phyloP scores from a whole-genome alignment of 192 early-diverging fungal species.

The Backusella westeae region DNA sequence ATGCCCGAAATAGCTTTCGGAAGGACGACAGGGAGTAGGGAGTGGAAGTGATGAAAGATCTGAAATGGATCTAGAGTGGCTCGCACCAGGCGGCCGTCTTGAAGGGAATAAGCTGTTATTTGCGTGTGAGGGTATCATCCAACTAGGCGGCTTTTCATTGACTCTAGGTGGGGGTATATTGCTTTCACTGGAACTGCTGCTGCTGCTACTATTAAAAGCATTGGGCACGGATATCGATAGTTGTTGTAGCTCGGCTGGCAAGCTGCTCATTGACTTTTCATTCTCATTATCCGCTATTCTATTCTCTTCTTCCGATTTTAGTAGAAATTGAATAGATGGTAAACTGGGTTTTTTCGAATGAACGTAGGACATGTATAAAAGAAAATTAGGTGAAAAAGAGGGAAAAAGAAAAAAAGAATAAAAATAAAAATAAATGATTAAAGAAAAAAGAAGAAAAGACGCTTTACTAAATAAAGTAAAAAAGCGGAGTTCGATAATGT shows the following conservation, averaged over 20 bases:
- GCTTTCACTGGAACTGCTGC: not conserved
- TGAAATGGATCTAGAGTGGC: constrained; percentile 12
- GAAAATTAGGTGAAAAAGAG: not conserved
- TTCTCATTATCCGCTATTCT: not conserved
- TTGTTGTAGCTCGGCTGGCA: constrained; percentile 19
- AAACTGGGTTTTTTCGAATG: constrained; percentile 7
- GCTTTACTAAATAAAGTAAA: constrained; percentile 3
- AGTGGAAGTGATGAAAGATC: constrained; percentile 3
- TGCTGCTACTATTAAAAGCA: not conserved
- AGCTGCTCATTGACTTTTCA: not conserved
- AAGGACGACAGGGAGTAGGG: not conserved
- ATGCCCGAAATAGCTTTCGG: not conserved
- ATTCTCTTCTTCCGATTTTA: not conserved
- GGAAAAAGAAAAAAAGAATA: not conserved
- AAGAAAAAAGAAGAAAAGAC: not conserved
- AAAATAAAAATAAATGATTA: constrained; percentile 4
- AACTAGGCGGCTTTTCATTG: constrained; percentile 7
- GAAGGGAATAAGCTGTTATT: not conserved
- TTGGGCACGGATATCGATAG: constrained; percentile 8
- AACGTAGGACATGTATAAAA: not conserved
- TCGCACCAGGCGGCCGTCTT: constrained; percentile 18
- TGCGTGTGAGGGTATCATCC: not conserved
- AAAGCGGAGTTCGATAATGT: not conserved
- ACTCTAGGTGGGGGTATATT: not conserved
- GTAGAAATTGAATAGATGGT: constrained; percentile 19